These are phyloP conservation scores for Fusarium tanahbumbuense DNA, from an alignment of 2,329 filamentous ascomycete genomes.

Conservation along the genomic window DNA sequence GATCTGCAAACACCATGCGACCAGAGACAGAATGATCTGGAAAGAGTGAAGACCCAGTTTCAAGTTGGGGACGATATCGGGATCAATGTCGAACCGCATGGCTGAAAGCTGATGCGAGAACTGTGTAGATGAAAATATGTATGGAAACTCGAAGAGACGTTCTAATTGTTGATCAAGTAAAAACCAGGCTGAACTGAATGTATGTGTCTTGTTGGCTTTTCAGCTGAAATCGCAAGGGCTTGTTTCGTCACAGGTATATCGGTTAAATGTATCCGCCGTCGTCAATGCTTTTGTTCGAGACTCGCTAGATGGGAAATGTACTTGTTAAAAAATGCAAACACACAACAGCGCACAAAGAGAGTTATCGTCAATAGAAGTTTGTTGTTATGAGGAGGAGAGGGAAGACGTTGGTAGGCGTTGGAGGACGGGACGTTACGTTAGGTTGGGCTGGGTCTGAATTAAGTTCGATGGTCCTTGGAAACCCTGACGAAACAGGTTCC, in stretches of 20 bases:
- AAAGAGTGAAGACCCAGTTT: constrained; percentile 69
- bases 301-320: not conserved
- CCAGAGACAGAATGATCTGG: constrained; percentile 66
- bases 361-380: constrained; percentile 24
- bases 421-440: constrained; percentile 11
- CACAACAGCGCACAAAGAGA: constrained; percentile 23
- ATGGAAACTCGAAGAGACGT: not conserved
- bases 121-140: not conserved
- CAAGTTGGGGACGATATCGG: constrained; percentile 64
- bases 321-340: constrained; percentile 8
- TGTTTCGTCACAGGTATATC: constrained; percentile 20
- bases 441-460: constrained; percentile 19
- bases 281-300: constrained; percentile 23
- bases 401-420: not conserved
- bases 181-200: constrained; percentile 12
- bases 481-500: constrained; percentile 44
- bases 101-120: constrained; percentile 11
- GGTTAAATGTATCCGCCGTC: constrained; percentile 15
- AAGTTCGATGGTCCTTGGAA: constrained; percentile 32
- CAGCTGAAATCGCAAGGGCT: constrained; percentile 38
- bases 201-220: constrained; percentile 31
- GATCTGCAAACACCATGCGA: constrained; percentile 70
- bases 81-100: constrained; percentile 65
- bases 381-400: constrained; percentile 15
- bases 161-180: not conserved